phyloP scores from a whole-genome alignment of 106 monocot species.

The Phalaenopsis aphrodite region DNA sequence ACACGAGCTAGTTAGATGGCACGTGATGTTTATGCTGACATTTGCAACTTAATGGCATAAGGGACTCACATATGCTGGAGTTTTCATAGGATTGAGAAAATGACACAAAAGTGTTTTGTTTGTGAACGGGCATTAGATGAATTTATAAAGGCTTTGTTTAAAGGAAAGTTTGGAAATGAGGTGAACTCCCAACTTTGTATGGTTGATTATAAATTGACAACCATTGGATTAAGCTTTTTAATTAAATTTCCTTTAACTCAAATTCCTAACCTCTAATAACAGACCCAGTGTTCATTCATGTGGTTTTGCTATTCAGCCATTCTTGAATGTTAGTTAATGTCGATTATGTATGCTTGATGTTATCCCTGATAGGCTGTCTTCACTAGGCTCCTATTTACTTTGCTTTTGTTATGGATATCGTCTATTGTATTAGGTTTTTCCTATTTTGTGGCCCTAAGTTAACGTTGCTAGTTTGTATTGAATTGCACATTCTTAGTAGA shows the following conservation, averaged over 20 bases:
- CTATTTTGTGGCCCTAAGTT: neutral
- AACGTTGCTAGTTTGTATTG: too few relatives aligned
- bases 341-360: neutral
- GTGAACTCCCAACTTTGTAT: neutral
- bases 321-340: neutral
- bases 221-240: conserved; percentile 2
- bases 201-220: neutral
- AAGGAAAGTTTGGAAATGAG: neutral
- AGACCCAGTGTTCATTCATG: neutral
- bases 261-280: neutral
- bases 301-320: neutral
- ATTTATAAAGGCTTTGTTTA: neutral
- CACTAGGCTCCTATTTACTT: neutral
- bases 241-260: neutral
- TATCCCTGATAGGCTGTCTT: neutral
- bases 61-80: neutral
- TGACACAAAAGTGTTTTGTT: neutral
- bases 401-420: neutral
- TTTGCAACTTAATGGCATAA: neutral
- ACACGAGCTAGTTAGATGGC: neutral
- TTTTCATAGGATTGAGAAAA: neutral
- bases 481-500: too few relatives aligned
- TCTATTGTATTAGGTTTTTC: neutral
- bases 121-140: neutral
- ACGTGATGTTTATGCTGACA: neutral